Evolutionary conservation across 129 eudicot genomes (phyloP).

Genomic region (Escallonia rubra): DNA sequence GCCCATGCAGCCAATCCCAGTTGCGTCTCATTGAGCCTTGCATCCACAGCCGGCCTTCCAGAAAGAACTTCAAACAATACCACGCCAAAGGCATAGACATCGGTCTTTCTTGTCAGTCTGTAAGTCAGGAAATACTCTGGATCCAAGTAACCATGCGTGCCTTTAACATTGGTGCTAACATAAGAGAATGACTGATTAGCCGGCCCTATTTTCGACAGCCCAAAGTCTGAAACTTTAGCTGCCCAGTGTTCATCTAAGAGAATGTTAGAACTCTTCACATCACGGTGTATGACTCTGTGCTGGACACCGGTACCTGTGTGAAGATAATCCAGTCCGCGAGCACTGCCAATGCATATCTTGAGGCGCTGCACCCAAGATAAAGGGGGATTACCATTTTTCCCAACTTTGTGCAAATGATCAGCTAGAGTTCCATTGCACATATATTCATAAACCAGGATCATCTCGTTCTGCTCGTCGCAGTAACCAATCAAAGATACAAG

Average conservation of each 20-base stretch:
- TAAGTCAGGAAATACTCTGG: slow-evolving; percentile 36
- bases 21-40: slow-evolving; percentile 29
- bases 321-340: slow-evolving; percentile 37
- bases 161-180: slow-evolving; percentile 45
- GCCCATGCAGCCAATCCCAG: slow-evolving; percentile 24
- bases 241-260: too few relatives aligned
- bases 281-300: slow-evolving; percentile 39
- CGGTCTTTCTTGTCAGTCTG: slow-evolving; percentile 45
- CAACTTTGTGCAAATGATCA: too few relatives aligned
- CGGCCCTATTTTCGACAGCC: slow-evolving; percentile 39
- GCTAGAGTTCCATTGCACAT: too few relatives aligned
- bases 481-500: too few relatives aligned
- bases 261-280: slow-evolving; percentile 46
- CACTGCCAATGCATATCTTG: slow-evolving; percentile 33
- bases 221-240: slow-evolving; percentile 56
- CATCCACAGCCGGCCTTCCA: slow-evolving; percentile 54
- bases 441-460: too few relatives aligned
- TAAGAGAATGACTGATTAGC: slow-evolving; percentile 19
- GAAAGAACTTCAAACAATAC: slow-evolving; percentile 51
- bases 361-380: slow-evolving; percentile 33
- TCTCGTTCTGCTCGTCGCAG: too few relatives aligned
- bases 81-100: slow-evolving; percentile 50
- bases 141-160: slow-evolving; percentile 50
- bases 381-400: too few relatives aligned
- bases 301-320: slow-evolving; percentile 25